Evolutionary conservation across 176 grass and related monocot genomes (phyloP).

Genomic region (Musa schizocarpa): DNA sequence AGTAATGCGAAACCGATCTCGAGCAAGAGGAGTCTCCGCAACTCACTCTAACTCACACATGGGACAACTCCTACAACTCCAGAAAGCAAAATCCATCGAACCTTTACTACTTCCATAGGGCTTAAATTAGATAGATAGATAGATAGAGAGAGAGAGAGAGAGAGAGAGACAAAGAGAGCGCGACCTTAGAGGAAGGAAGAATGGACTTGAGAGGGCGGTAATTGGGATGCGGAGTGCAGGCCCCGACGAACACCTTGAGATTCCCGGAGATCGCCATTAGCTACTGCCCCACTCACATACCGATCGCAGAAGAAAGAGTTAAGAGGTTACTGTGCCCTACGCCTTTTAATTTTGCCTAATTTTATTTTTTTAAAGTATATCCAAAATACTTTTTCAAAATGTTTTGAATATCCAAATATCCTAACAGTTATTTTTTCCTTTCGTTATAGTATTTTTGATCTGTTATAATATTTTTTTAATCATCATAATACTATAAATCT

Average conservation of each 20-base stretch:
- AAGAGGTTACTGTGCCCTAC: neutral
- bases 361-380: too few relatives aligned
- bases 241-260: neutral
- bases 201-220: neutral
- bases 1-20: neutral
- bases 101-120: neutral
- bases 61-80: too few relatives aligned
- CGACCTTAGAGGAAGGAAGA: neutral
- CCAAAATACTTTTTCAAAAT: too few relatives aligned
- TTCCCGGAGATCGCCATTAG: slow-evolving; percentile 7
- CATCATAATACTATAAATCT: too few relatives aligned
- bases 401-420: too few relatives aligned
- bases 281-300: neutral
- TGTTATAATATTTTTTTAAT: too few relatives aligned
- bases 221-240: neutral
- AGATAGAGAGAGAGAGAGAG: neutral
- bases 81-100: neutral
- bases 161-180: neutral
- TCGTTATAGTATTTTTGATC: too few relatives aligned
- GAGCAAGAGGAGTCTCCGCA: neutral
- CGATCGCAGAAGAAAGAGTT: too few relatives aligned
- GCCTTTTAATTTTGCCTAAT: neutral
- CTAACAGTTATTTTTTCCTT: too few relatives aligned
- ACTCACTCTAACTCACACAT: neutral
- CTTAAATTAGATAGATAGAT: neutral